Evolutionary conservation across 805 yeast species (phyloP), one percentile per base, ranked within the genome.

Genomic region (Kodamaea laetipori): DNA sequence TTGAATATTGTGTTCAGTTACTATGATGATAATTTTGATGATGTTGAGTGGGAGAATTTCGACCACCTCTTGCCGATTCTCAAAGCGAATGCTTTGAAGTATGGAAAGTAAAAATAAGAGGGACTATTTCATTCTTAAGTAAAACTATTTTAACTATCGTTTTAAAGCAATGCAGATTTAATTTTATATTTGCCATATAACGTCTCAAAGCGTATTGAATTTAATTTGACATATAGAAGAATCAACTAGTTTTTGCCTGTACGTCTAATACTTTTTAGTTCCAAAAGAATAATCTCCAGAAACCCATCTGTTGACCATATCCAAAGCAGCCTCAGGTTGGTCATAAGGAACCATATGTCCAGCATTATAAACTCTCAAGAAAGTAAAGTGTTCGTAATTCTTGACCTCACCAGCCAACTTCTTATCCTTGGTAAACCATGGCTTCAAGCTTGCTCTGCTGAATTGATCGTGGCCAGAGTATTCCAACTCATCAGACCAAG

Each of bases 291-390:
- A 78, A 60, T 86, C 84, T 21, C 94, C 95, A 33, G 66, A 52
- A 38, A 88, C 67, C 97, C 97, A 92, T 61, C 84, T 77, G 71
- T 88, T 86, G 50, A 90, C 77, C 90, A 90, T 83, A 44, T 80
- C 89, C 50, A 85, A 73, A 2, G 96, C 70, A 57, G 76, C 74
- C 55, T 78, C 81, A 13, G 97, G 95, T 70, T 86, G 92, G 67
- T 90, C 90, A 57, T 69, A 84, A 12, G 97, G 97, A 49, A 89
- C 96, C 97, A 90, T 90, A 68, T 92, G 97, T 19, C 97, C 97
- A 41, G 95, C 97, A 50, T 81, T 92, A 57, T 74, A 90, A 7
- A 90, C 80, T 63, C 96, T 78, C 63, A 88, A 73, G 71, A 84
- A 92, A 3, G 96, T 86, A 54, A 90, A 81, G 47, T 78, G 74